Conservation (phyloP, 305 asterid species). For the Solanum aculeatissimum region DNA sequence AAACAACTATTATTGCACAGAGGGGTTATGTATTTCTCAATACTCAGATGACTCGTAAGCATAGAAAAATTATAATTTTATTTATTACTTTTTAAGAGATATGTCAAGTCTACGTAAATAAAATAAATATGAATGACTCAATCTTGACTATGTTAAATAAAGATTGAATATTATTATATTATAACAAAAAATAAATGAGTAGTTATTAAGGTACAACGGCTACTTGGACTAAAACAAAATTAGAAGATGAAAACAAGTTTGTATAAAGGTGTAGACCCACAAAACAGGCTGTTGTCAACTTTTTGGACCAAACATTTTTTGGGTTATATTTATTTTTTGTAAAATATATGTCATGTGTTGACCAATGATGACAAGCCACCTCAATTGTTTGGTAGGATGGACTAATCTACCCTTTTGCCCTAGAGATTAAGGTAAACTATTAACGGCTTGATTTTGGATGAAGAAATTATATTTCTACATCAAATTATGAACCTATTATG, state of each 20-base stretch:
- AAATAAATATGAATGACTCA: background rate
- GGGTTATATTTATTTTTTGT: background rate
- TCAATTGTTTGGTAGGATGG: background rate
- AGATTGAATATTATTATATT: background rate
- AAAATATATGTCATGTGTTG: background rate
- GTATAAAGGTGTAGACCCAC: background rate
- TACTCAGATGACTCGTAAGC: too few species aligned
- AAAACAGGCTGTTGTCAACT: background rate
- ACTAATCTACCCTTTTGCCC: background rate
- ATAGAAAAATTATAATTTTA: background rate
- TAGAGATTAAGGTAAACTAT: background rate
- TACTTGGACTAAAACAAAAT: slow-evolving; percentile 21
- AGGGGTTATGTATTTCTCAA: too few species aligned
- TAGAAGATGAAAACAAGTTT: slow-evolving; percentile 3
- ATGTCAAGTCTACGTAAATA: background rate
- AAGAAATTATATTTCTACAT: background rate
- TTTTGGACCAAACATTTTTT: background rate
- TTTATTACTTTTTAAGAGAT: background rate
- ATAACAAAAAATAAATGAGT: accelerated
- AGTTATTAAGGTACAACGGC: slow-evolving; percentile 54
- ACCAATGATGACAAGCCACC: background rate
- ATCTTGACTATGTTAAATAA: too few species aligned
- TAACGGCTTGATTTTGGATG: background rate
- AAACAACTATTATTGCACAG: too few species aligned
- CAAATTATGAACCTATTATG: background rate